Evolutionary conservation across 441 rosid genomes (phyloP).

Genomic region (Gossypium trilobum): DNA sequence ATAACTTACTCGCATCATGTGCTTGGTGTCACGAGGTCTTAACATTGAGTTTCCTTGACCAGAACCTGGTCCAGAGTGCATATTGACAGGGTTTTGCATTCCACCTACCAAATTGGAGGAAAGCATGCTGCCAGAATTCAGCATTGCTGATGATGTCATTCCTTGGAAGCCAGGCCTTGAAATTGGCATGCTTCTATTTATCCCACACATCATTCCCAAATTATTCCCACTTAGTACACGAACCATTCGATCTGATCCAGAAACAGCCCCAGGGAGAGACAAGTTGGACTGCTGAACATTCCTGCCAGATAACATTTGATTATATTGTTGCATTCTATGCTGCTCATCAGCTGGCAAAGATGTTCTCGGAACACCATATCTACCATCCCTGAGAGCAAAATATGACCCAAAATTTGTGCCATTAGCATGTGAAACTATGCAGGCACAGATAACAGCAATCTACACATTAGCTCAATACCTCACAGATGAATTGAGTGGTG

Average conservation of each 20-base stretch:
- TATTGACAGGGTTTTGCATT: conserved; percentile 50
- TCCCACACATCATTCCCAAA: conserved; percentile 57
- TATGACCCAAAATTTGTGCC: conserved; percentile 9
- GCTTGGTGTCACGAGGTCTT: conserved; percentile 74
- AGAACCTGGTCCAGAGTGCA: conserved; percentile 60
- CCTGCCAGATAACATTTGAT: conserved; percentile 63
- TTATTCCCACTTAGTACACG: conserved; percentile 69
- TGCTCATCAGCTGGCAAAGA: conserved; percentile 76
- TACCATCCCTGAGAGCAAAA: conserved; percentile 56
- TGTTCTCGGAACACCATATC: conserved; percentile 61
- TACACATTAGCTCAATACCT: conserved; percentile 46
- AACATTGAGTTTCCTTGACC: conserved; percentile 64
- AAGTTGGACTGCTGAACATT: conserved; percentile 63
- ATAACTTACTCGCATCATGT: conserved; percentile 64
- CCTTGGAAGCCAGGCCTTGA: conserved; percentile 82
- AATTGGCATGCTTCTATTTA: conserved; percentile 61
- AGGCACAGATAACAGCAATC: conserved; percentile 14
- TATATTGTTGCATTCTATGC: conserved; percentile 61
- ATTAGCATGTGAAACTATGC: conserved; percentile 11
- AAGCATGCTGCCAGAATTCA: conserved; percentile 59
- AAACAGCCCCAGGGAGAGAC: conserved; percentile 55
- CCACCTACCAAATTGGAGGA: conserved; percentile 57
- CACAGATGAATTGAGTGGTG: conserved; percentile 47
- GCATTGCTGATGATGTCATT: conserved; percentile 55
- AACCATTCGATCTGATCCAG: conserved; percentile 65